Percentiles rank a stretch among this genome's conserved stretches.
phyloP scores from a whole-genome alignment of 257 asterid species.

The Fraxinus americana region DNA sequence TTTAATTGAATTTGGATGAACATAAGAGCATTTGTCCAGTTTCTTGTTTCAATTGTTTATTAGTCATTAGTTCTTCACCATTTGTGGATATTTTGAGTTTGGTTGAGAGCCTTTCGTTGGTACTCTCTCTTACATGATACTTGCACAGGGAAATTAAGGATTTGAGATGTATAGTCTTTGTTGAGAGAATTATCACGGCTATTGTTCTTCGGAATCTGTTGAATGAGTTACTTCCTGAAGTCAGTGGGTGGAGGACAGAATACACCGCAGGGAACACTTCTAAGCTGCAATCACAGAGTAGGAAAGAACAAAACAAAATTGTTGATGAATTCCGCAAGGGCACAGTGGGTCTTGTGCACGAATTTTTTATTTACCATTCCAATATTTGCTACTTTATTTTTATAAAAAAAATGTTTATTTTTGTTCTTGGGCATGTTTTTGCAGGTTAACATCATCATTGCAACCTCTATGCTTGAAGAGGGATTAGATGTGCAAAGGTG shows the following conservation, averaged over 20 bases:
- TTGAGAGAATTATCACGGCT: conserved; percentile 77
- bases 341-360: conserved; percentile 33
- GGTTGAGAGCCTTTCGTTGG: background rate
- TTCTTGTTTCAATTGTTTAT: background rate
- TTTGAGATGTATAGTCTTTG: conserved; percentile 85
- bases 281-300: conserved; percentile 55
- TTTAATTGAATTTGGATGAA: background rate
- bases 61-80: background rate
- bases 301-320: conserved; percentile 55
- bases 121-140: background rate
- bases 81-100: background rate
- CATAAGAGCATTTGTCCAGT: background rate
- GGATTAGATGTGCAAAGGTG: conserved; percentile 94
- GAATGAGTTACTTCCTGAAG: conserved; percentile 59
- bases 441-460: conserved; percentile 80
- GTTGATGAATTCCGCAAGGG: conserved; percentile 71
- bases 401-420: background rate
- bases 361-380: background rate
- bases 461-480: conserved; percentile 93
- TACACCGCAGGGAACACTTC: conserved; percentile 69
- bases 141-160: conserved; percentile 57
- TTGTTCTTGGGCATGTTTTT: conserved; percentile 19
- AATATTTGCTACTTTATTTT: background rate
- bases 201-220: conserved; percentile 58
- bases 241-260: conserved; percentile 64